Conservation (phyloP, 352 stramenopile genomes). For the Globisporangium spinosum region DNA sequence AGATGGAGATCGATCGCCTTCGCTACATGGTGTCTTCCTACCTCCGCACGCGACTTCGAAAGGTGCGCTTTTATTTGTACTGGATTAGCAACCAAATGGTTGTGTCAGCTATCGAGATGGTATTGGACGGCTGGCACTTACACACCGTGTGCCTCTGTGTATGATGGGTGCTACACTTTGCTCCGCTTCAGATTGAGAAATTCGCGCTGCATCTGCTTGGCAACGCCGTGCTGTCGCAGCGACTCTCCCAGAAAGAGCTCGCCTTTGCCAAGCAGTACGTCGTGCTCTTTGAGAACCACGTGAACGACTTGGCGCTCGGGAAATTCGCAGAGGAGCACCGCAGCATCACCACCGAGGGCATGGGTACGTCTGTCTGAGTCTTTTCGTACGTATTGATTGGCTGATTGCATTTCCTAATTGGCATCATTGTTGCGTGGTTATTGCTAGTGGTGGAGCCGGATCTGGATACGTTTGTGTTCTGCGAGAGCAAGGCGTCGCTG, state of each 20-base stretch:
- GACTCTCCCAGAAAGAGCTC: conserved; percentile 68
- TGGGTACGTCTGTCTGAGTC: conserved; percentile 39
- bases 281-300: conserved; percentile 65
- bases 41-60: conserved; percentile 66
- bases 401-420: background rate
- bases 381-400: background rate
- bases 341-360: conserved; percentile 51
- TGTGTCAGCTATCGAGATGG: background rate
- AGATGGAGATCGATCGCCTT: conserved; percentile 87
- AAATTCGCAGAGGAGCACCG: conserved; percentile 69
- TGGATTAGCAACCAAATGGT: background rate
- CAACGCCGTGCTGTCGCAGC: conserved; percentile 38
- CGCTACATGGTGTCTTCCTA: conserved; percentile 85
- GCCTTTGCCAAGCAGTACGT: conserved; percentile 74
- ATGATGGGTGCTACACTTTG: background rate
- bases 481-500: conserved; percentile 54
- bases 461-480: conserved; percentile 82
- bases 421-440: too few relatives aligned
- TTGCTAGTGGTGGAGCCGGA: conserved; percentile 62
- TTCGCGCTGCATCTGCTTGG: conserved; percentile 62
- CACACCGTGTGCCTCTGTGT: background rate
- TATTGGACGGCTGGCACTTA: background rate
- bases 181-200: conserved; percentile 56
- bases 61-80: conserved; percentile 26
- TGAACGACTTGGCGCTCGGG: conserved; percentile 55